These are phyloP conservation scores for Malbranchea cinnamomea DNA, from an alignment of 2,329 filamentous ascomycete genomes.

Conservation along the genomic window DNA sequence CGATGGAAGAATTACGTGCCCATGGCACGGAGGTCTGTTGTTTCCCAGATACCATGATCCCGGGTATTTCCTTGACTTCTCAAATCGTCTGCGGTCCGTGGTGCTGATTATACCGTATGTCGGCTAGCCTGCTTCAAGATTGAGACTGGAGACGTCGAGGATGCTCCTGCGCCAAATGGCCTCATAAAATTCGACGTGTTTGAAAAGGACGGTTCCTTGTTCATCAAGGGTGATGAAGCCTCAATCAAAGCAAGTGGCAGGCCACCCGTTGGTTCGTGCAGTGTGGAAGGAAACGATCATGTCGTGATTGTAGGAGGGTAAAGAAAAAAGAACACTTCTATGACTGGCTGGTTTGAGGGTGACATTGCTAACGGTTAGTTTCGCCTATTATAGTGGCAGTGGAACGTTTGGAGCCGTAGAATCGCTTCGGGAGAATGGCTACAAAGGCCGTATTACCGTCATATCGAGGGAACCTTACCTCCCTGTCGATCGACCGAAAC, in stretches of 20 bases:
- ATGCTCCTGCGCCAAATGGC: conserved; percentile 81
- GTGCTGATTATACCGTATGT: not conserved
- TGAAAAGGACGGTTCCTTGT: conserved; percentile 70
- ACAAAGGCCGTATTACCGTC: conserved; percentile 63
- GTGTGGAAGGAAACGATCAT: conserved; percentile 39
- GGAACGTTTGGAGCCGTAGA: conserved; percentile 72
- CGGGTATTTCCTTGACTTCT: conserved; percentile 3
- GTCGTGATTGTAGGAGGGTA: conserved; percentile 72
- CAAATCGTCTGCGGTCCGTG: conserved; percentile 10
- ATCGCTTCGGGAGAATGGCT: conserved; percentile 67
- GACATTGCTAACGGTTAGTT: not conserved
- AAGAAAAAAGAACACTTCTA: conserved; percentile 12
- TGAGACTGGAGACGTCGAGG: conserved; percentile 80
- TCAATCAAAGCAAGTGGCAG: conserved; percentile 63
- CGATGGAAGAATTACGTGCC: conserved; percentile 74
- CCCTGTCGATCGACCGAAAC: conserved; percentile 85
- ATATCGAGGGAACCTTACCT: conserved; percentile 72
- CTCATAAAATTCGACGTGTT: conserved; percentile 66
- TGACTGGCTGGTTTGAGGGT: too few relatives aligned
- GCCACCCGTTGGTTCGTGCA: conserved; percentile 59
- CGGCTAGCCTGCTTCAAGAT: conserved; percentile 75
- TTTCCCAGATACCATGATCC: conserved; percentile 1
- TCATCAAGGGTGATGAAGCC: conserved; percentile 65
- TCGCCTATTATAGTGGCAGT: conserved; percentile 44
- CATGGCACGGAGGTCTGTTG: conserved; percentile 78